Base-by-base conservation (phyloP, 345 rosid genomes). In the Eucalyptus regnans region DNA sequence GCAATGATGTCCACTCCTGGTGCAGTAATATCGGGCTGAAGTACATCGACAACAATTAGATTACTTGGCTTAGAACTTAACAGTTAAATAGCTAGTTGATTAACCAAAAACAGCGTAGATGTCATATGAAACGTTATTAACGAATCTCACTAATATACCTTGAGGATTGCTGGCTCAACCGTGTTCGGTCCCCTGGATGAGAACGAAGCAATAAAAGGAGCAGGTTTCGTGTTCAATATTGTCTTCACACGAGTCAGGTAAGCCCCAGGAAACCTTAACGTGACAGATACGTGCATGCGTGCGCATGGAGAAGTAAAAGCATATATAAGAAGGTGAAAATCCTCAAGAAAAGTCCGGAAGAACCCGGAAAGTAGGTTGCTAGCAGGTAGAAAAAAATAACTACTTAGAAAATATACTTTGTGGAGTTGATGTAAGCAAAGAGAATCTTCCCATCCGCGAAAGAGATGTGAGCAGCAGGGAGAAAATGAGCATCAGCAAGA, bases 401-500 rank as follows among this genome's bases (percentile, higher is more conserved):
- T 48, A n/a, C 49, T 16, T 46, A 31, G 90, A 88, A 80, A 62
- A 52, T 43, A 81, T 90, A 92, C 95, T 84, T 86, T 12, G 94
- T 87, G 76, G 93, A 92, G 43, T 88, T 91, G 60, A 95, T 85
- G 90, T 95, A 95, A 4, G 90, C 54, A n/a, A 93, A 88, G 88
- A 97, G 89, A 4, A 88, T 89, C 44, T 84, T 87, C 22, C 98
- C 95, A 85, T 96, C 97, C 31, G 49, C 8, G 48, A 94, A 96
- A 64, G 86, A 88, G 66, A 97, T 88, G 14, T 96, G 97, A 15
- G 95, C 64, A 66, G 97, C 92, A 4, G 98, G 97, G 66, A 96
- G 95, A 64, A 95, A 86, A 89, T 95, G 98, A 89, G 94, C 89
- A 90, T 95, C 98, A 1, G 95, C 91, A n/a, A 80, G 86, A 89